A percentile compares a stretch with the other conserved stretches of the same genome.
Conservation (phyloP, 1,284 basidiomycete species). For the Ustilago loliicola region DNA sequence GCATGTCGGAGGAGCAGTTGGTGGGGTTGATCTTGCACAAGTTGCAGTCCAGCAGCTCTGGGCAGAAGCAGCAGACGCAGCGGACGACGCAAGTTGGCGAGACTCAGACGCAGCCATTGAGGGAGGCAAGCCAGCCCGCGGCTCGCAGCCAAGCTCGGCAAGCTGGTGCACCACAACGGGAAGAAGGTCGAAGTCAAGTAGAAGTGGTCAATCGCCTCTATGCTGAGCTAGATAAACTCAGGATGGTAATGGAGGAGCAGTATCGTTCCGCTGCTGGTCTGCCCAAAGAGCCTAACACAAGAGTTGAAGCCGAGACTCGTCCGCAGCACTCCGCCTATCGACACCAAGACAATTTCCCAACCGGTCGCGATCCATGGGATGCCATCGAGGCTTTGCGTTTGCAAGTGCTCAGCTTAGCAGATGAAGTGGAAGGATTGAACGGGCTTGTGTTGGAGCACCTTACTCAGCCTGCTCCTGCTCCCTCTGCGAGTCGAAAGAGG, state of each 20-base stretch:
- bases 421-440: conserved; percentile 49
- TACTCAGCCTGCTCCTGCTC: conserved; percentile 1
- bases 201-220: conserved; percentile 50
- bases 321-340: conserved; percentile 22
- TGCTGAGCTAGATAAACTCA: conserved; percentile 44
- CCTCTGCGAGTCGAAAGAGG: conserved; percentile 4
- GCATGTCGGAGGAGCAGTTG: conserved; percentile 25
- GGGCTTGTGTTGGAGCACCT: conserved; percentile 44
- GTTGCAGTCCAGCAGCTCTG: conserved; percentile 2
- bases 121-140: not conserved
- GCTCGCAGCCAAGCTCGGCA: not conserved
- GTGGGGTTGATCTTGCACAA: conserved; percentile 35
- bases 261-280: conserved; percentile 28
- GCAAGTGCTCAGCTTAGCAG: conserved; percentile 41
- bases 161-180: conserved; percentile 8
- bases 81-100: not conserved
- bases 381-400: conserved; percentile 46
- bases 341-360: conserved; percentile 32
- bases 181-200: conserved; percentile 27
- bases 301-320: not conserved
- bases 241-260: conserved; percentile 47
- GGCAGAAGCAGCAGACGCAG: conserved; percentile 11
- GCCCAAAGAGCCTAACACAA: not conserved
- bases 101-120: not conserved
- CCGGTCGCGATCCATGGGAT: conserved; percentile 47